A percentile compares a stretch with the other conserved stretches of the same genome.
phyloP scores from a whole-genome alignment of 192 early-diverging fungal species.

The Thamnidium elegans region DNA sequence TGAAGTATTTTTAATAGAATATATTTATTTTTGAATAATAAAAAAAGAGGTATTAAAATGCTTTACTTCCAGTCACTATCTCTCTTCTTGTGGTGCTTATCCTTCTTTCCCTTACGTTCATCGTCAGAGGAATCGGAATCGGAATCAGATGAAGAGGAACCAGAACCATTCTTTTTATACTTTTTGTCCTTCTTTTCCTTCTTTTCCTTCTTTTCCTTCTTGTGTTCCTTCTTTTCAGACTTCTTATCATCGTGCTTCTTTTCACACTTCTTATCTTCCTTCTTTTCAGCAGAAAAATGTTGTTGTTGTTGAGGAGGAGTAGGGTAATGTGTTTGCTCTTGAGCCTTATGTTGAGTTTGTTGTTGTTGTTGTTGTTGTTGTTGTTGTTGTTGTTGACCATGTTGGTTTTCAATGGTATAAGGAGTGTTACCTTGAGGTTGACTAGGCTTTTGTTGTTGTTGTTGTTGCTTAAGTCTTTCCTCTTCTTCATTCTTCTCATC shows the following conservation, averaged over 20 bases:
- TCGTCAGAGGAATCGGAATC: slow-evolving; percentile 7
- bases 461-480: slow-evolving; percentile 3
- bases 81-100: background rate
- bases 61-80: background rate
- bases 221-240: slow-evolving; percentile 5
- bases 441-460: slow-evolving; percentile 3
- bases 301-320: background rate
- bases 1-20: no score
- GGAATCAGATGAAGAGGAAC: slow-evolving; percentile 1
- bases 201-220: slow-evolving; percentile 15
- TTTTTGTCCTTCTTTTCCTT: slow-evolving; percentile 1
- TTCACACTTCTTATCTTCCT: background rate
- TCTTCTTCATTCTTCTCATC: slow-evolving; percentile 20
- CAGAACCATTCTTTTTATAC: background rate
- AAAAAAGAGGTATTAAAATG: no score
- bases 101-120: slow-evolving; percentile 1
- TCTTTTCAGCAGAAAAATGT: background rate
- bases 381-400: background rate
- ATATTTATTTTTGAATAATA: no score
- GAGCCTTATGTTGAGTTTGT: background rate
- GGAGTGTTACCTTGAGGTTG: background rate
- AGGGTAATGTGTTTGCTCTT: background rate
- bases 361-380: background rate
- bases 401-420: slow-evolving; percentile 6
- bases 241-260: background rate